Evolutionary conservation across 352 stramenopile species (phyloP), one percentile per base, ranked within the genome.

Genomic region (Phytophthora foliorum): DNA sequence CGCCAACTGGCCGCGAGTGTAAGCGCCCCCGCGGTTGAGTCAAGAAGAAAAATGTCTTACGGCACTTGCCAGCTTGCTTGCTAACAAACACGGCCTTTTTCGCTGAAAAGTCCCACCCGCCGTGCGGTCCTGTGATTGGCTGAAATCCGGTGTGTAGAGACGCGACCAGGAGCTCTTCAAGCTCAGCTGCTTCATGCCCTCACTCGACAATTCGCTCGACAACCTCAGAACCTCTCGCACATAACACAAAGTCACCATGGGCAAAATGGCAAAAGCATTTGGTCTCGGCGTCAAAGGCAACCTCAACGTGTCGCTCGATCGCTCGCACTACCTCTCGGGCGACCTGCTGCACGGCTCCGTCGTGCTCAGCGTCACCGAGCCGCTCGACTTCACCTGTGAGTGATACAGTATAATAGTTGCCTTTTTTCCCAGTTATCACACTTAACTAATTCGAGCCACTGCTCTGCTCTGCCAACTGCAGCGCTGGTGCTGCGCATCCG

Each of bases 361-460:
- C 17, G 45, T 67, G 51, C 61, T 81, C 19, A 63, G 57, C 42
- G 65, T 81, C 16, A 48, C 52, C 0, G 66, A 77, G 44, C 69
- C 73, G 34, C 61, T 78, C 21, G 64, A 77, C 41, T 78, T 76
- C 48, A 69, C 56, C n/a, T 74, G 70, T 78, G 27, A 25, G 70
- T 58, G 44, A 14, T n/a, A n/a, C n/a, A n/a, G n/a, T n/a, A n/a
- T 14, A 29, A 16, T 48, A 38, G 8, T 55, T 46, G 39, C 19
- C 6, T 46, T 46, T 24, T 45, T 46, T 21, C 36, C 16, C 17
- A 21, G 17, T 21, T 24, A 13, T 25, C n/a, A 45, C 11, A 41
- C 27, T 9, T 21, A 31, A 49, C 45, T 65, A 65, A 65, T 31
- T 17, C 21, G 6, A 51, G 11, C 36, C 31, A 36, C 31, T 36